phyloP scores from a whole-genome alignment of 148 eudicot species.

The Euryodendron excelsum region DNA sequence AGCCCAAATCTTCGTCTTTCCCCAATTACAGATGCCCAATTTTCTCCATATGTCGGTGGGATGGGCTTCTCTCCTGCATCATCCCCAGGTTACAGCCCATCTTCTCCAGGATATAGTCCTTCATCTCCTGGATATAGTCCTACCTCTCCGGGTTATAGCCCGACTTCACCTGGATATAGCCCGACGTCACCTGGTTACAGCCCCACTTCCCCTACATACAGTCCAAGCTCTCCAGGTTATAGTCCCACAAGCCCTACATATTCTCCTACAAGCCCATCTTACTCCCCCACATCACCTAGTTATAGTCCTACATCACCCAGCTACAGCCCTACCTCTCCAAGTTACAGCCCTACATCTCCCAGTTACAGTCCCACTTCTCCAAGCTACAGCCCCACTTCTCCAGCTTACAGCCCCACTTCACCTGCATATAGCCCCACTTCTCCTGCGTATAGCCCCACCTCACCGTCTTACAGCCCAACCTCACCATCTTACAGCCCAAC shows the following conservation, averaged over 20 bases:
- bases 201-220: constrained; percentile 51
- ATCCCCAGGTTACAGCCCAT: constrained; percentile 58
- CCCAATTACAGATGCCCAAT: constrained; percentile 52
- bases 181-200: constrained; percentile 58
- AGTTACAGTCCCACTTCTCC: constrained; percentile 58
- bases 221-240: constrained; percentile 53
- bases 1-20: constrained; percentile 72
- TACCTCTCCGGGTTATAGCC: constrained; percentile 56
- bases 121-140: constrained; percentile 57
- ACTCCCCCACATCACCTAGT: constrained; percentile 47
- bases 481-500: constrained; percentile 63
- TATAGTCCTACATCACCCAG: constrained; percentile 50
- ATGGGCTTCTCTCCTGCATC: constrained; percentile 58
- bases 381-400: constrained; percentile 52
- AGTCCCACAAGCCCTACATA: constrained; percentile 52
- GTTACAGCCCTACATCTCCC: constrained; percentile 53
- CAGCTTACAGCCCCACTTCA: constrained; percentile 54
- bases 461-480: constrained; percentile 55
- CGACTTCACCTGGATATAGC: constrained; percentile 57
- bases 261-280: constrained; percentile 48
- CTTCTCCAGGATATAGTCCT: constrained; percentile 52
- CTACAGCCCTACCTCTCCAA: constrained; percentile 51
- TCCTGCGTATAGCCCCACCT: constrained; percentile 54
- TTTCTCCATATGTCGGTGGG: constrained; percentile 61
- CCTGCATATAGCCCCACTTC: constrained; percentile 62